Evolutionary conservation across 1,284 basidiomycete species (phyloP), one percentile per base, ranked within the genome.

Genomic region (Malassezia dermatis): DNA sequence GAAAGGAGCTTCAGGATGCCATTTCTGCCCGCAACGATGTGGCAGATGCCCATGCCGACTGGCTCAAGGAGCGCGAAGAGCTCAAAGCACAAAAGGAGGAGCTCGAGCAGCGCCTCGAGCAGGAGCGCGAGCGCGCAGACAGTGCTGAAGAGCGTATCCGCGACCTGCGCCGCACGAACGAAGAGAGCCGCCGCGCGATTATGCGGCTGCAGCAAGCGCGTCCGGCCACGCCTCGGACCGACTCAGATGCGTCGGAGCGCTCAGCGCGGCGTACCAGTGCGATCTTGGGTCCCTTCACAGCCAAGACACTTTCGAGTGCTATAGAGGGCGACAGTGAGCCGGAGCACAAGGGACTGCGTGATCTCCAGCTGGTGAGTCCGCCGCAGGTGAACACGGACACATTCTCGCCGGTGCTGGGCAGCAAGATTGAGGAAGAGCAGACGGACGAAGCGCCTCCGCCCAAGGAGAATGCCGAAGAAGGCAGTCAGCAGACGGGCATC

Each of bases 171-270:
- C 57, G 64, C n/a, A 57, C 65, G n/a, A 63, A 63, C 24, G 68
- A 71, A 34, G 68, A 71, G 45, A 62, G 61, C 35, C 56, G 68
- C 10, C 58, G 67, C 4, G 68, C 68, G 32, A 69, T 71, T 58
- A 71, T 71, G 68, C 51, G 66, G 8, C 58, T 71, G 5, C 67
- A 69, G 40, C 60, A 60, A 28, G 60, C 65, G 35, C 65, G 66
- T 44, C 52, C 46, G 3, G 62, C 64, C 35, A 60, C 66, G 23
- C 56, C 61, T 10, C 49, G 66, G 23, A 60, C 58, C 39, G 67
- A 67, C 13, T 48, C 56, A 21, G 65, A 71, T 26, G 57, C 62
- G 23, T 51, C 56, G 12, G 62, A 68, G 45, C 56, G 62, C 11
- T 58, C 52, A 27, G 59, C 56, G 50, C 63, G 63, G 13, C 68